These are phyloP conservation scores for Halenospora varia DNA, from an alignment of 495 filamentous ascomycete genomes.

Conservation along the genomic window DNA sequence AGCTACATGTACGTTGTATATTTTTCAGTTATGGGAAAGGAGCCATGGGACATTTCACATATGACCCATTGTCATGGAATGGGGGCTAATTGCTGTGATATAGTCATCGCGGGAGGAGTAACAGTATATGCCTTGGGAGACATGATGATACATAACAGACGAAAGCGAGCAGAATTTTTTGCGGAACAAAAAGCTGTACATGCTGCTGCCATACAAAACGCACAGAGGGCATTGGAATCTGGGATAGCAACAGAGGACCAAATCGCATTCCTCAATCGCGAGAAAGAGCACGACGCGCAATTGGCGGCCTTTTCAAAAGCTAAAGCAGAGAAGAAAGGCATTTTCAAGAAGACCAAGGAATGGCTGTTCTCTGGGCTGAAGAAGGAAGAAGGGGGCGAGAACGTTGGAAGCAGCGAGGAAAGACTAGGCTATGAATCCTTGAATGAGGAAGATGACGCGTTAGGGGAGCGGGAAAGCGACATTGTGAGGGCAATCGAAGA, in stretches of 20 bases:
- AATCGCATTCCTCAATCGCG: conserved; percentile 52
- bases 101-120: conserved; percentile 68
- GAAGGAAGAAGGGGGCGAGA: conserved; percentile 37
- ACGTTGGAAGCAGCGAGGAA: conserved; percentile 26
- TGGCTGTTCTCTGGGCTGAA: conserved; percentile 39
- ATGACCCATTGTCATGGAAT: background rate
- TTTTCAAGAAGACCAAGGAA: conserved; percentile 34
- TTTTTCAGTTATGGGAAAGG: no score
- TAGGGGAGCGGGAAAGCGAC: conserved; percentile 34
- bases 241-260: conserved; percentile 60
- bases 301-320: conserved; percentile 35
- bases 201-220: conserved; percentile 44
- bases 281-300: conserved; percentile 39
- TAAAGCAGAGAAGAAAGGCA: conserved; percentile 32
- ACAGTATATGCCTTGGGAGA: conserved; percentile 79
- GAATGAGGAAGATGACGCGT: conserved; percentile 33
- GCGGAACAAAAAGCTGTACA: conserved; percentile 57
- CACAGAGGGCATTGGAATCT: conserved; percentile 55
- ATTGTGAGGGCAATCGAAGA: conserved; percentile 34
- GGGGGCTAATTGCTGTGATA: conserved; percentile 12
- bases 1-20: conserved; percentile 62
- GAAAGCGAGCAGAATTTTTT: conserved; percentile 60
- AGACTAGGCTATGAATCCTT: conserved; percentile 33
- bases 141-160: conserved; percentile 83
- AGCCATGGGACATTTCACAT: no score